phyloP scores from a whole-genome alignment of 176 grass and related monocot species.

The Ampelocalamus luodianensis region DNA sequence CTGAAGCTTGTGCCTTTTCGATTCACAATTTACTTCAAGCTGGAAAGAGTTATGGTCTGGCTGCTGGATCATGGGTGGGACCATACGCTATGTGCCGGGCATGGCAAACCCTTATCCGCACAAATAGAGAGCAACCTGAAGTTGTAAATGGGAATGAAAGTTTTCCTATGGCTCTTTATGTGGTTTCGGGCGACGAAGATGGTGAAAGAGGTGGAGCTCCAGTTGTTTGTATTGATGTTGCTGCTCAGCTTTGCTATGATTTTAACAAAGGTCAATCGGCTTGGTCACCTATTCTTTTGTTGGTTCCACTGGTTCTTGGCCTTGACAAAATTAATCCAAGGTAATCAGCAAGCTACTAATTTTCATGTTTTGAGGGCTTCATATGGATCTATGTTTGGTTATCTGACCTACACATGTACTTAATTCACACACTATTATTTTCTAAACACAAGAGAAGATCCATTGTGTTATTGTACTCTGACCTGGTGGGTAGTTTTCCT shows the following conservation, averaged over 20 bases:
- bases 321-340: constrained; percentile 97
- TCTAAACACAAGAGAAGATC: not conserved
- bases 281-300: constrained; percentile 83
- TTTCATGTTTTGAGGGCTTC: constrained; percentile 7
- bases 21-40: constrained; percentile 93
- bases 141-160: constrained; percentile 42
- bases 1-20: constrained; percentile 71
- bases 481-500: constrained; percentile 12
- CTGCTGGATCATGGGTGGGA: constrained; percentile 89
- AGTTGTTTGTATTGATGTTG: constrained; percentile 84
- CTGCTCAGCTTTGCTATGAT: constrained; percentile 68
- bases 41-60: constrained; percentile 79
- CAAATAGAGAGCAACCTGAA: constrained; percentile 56
- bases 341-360: constrained; percentile 50
- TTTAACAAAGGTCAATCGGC: constrained; percentile 53
- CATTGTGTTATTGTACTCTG: not conserved
- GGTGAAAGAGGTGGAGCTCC: constrained; percentile 97
- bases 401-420: not conserved
- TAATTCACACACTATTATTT: not conserved
- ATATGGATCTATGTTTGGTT: constrained; percentile 10
- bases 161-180: constrained; percentile 84
- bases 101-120: constrained; percentile 84
- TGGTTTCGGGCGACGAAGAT: constrained; percentile 95
- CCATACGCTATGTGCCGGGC: constrained; percentile 96
- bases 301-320: constrained; percentile 94